Conservation (phyloP, 352 stramenopile genomes). For the Pythium coloratum region DNA sequence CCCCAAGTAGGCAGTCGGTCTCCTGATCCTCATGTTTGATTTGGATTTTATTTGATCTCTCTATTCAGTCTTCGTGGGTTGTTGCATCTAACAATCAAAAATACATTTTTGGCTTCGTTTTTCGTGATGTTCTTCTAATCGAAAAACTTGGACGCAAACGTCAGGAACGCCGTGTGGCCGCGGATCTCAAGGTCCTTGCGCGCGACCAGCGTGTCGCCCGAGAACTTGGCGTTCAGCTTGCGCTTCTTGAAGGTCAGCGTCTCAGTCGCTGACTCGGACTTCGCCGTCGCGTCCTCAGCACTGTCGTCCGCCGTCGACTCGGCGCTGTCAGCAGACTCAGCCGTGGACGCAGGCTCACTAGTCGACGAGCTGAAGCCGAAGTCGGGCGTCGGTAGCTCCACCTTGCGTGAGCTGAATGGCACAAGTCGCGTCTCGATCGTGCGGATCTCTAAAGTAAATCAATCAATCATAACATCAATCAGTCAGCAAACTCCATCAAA, state of each 20-base stretch:
- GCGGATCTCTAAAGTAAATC: conserved; percentile 54
- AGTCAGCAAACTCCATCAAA: neutral
- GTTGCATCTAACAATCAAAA: conserved; percentile 5
- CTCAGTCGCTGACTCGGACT: neutral
- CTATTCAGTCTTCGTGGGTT: neutral
- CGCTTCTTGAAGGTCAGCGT: conserved; percentile 43
- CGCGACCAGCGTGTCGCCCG: conserved; percentile 68
- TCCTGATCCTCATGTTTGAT: neutral
- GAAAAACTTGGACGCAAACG: conserved; percentile 86
- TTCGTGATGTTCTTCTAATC: conserved; percentile 23
- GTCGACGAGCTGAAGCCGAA: conserved; percentile 47
- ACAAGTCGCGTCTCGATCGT: conserved; percentile 94
- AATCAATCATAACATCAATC: neutral
- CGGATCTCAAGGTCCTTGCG: conserved; percentile 87
- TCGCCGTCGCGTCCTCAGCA: conserved; percentile 29
- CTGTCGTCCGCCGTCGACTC: conserved; percentile 28
- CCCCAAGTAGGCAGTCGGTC: conserved; percentile 3
- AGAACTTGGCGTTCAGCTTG: conserved; percentile 46
- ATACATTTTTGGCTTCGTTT: conserved; percentile 19
- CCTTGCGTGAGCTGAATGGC: conserved; percentile 66
- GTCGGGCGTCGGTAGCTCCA: conserved; percentile 69
- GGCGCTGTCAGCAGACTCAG: conserved; percentile 8
- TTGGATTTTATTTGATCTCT: neutral
- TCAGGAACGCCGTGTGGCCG: conserved; percentile 85
- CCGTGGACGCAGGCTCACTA: neutral